Base-by-base conservation (phyloP, 2,329 filamentous ascomycete species). In the Exophiala dermatitidis region DNA sequence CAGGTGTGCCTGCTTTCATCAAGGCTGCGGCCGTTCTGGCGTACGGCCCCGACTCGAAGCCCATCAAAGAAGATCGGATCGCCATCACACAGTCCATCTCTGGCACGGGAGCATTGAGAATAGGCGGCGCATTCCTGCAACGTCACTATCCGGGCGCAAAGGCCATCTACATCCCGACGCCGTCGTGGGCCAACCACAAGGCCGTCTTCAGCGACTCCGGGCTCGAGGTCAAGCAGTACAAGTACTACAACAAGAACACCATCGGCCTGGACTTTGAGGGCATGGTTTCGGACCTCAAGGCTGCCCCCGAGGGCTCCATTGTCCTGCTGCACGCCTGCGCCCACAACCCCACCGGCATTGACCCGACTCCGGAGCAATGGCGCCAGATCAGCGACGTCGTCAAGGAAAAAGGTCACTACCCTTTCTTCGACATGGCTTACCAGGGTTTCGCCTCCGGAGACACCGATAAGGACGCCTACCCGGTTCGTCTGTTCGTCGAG, bases 391-490 rank as follows among this genome's bases (percentile, higher is more conserved):
- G 87, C 72, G 76, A 86, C 57, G 86, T 85, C 58, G 83, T 95
- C 72, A 94, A 94, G 81, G 80, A 83, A 69, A 83, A 86, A 71
- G 84, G 80, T 47, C 91, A 97, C 80, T 95, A 86, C 71, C 84
- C 89, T 66, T 96, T 98, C 82, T 98, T 97, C 77, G 91, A 97
- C 74, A 96, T 96, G 90, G 91, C 91, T 61, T 98, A 98, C 80
- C 91, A 98, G 77, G 91, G 91, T 65, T 97, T 98, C 68, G 91
- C 91, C 65, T 93, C 86, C 61, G 91, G 91, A 64, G 82, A 95
- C 74, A 93, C 88, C 61, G 82, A 94, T 78, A 84, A 84, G 73
- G 91, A 98, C 70, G 93, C 93, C 60, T 97, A 91, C 70, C 88
- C 93, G 57, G 81, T 97, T 63, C 84, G 93, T 63, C 80, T 96